Evolutionary conservation across 306 rosid species (phyloP), one percentile per base, ranked within the genome.

Genomic region (Lupinus albus): DNA sequence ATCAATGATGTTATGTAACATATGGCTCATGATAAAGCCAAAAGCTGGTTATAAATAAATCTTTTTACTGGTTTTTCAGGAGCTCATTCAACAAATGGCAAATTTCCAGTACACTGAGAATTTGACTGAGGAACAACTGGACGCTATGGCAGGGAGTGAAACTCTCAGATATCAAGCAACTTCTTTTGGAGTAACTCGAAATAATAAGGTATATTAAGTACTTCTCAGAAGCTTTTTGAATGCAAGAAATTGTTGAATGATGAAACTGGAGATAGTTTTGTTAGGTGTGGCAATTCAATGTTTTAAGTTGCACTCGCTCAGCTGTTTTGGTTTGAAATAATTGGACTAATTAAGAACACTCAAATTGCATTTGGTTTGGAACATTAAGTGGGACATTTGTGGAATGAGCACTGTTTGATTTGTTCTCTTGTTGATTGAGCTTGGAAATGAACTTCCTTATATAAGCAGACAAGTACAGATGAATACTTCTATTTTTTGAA

Each of bases 1-100:
- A 6, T 47, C 57, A 11, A 51, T 50, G 41, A 45, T 51, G 2
- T 48, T 8, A 21, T 47, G 41, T 11, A 16, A 18, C 11, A 18
- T 64, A 20, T 61, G 64, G 68, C 35, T 36, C 49, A 20, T 46
- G 18, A 49, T 42, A 36, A 61, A 38, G 44, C 67, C 70, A 45
- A 72, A 47, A 65, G 50, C 32, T 60, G 58, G 47, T 54, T 17
- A 51, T 8, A 2, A n/a, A 9, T 61, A 49, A 72, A 57, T 67
- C 42, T 11, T 12, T 64, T 76, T 54, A 50, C 67, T 74, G 80
- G 61, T 68, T 67, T 69, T 50, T 71, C 80, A 93, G 99, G 99
- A 93, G 79, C 99, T 93, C 54, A 79, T 93, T 83, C 99, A 93
- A 68, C 99, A 93, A 90, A 93, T 93, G 99, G 99, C 97, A 82